phyloP scores from a whole-genome alignment of 805 yeast genomes.

The Saturnispora galanensis region DNA sequence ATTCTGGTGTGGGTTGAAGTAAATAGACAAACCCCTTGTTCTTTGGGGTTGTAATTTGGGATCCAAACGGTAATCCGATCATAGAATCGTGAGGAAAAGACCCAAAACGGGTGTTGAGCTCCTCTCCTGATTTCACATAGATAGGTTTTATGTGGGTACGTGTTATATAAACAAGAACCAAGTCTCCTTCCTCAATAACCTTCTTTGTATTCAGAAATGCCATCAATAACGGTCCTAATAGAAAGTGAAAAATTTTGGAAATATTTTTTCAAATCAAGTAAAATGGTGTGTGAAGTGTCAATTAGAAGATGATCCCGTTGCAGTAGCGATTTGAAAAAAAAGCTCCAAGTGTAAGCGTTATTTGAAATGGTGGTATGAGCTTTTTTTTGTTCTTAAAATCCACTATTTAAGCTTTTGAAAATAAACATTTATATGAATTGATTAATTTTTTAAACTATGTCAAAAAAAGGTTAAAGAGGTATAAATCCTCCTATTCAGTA shows the following conservation, averaged over 20 bases:
- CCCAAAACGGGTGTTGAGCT: conserved; percentile 81
- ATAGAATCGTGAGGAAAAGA: conserved; percentile 74
- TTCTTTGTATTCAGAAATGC: conserved; percentile 42
- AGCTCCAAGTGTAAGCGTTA: no score
- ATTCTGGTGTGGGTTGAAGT: conserved; percentile 85
- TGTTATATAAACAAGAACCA: conserved; percentile 79
- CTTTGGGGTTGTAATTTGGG: conserved; percentile 62
- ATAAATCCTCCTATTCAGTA: no score
- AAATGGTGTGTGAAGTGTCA: no score
- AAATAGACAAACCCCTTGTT: conserved; percentile 83
- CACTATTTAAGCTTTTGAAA: no score
- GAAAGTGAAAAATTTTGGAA: background rate
- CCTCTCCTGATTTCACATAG: conserved; percentile 45
- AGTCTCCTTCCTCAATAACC: conserved; percentile 72
- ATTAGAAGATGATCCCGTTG: no score
- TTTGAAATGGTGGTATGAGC: no score
- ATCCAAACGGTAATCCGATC: conserved; percentile 75
- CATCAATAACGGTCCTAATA: conserved; percentile 10
- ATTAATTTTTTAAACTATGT: no score
- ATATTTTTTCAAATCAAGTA: no score
- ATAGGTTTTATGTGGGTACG: conserved; percentile 74
- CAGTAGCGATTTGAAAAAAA: no score
- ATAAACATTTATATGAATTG: no score
- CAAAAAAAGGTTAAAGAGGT: no score
- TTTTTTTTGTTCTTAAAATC: no score